Evolutionary conservation across 2,329 filamentous ascomycete genomes (phyloP).

Genomic region (Sarocladium strictum): DNA sequence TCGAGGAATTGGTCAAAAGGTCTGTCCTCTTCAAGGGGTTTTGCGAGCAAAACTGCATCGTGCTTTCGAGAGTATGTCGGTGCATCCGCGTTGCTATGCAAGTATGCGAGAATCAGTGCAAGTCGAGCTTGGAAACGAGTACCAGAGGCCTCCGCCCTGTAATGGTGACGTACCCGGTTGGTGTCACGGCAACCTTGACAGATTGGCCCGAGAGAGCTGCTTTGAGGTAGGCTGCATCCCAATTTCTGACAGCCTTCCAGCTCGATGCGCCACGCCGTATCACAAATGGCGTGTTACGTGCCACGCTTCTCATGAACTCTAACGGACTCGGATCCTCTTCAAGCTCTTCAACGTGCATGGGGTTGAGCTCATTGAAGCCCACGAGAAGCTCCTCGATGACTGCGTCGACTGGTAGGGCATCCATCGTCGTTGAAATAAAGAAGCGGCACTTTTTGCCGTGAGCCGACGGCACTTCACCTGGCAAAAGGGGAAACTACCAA

Average conservation of each 20-base stretch:
- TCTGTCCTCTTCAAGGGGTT: slow-evolving; percentile 63
- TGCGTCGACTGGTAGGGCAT: not conserved
- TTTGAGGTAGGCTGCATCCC: slow-evolving; percentile 57
- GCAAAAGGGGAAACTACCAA: not conserved
- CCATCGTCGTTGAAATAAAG: slow-evolving; percentile 3
- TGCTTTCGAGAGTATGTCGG: slow-evolving; percentile 23
- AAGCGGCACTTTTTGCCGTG: not conserved
- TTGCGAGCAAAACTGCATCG: slow-evolving; percentile 51
- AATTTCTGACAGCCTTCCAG: slow-evolving; percentile 59
- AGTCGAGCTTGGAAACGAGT: too few relatives aligned
- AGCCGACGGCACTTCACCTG: not conserved
- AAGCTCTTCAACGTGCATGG: slow-evolving; percentile 53
- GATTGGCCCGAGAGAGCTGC: slow-evolving; percentile 44
- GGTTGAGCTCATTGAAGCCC: slow-evolving; percentile 70
- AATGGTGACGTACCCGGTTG: slow-evolving; percentile 60
- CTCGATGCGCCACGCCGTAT: slow-evolving; percentile 54
- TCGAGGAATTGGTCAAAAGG: slow-evolving; percentile 57
- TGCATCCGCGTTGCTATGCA: slow-evolving; percentile 34
- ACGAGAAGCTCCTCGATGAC: slow-evolving; percentile 46
- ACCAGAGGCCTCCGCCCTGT: too few relatives aligned
- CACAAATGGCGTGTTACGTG: slow-evolving; percentile 69
- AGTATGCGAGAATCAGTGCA: too few relatives aligned
- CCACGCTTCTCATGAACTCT: slow-evolving; percentile 74
- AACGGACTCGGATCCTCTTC: slow-evolving; percentile 62
- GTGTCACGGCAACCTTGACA: slow-evolving; percentile 76